phyloP scores from a whole-genome alignment of 805 yeast species.

The Candida ortonii region DNA sequence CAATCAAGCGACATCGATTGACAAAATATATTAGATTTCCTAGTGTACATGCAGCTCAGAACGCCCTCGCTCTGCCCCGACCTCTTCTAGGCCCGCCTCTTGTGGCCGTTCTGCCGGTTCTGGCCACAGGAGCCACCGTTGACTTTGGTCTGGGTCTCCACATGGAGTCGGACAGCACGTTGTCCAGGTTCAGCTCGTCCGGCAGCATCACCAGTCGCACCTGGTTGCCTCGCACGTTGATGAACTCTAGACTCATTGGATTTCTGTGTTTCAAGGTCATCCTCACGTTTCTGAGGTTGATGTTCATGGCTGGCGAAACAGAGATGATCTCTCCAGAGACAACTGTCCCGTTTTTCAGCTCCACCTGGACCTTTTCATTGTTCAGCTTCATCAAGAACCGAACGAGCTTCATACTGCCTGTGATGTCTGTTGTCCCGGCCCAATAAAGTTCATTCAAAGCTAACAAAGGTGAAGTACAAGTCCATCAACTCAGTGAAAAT shows the following conservation, averaged over 20 bases:
- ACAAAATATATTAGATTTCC: neutral
- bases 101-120: constrained; percentile 19
- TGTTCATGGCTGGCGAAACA: constrained; percentile 90
- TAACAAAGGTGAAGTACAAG: too few species aligned
- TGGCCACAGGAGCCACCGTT: constrained; percentile 39
- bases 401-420: constrained; percentile 55
- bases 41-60: constrained; percentile 22
- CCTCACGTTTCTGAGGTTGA: constrained; percentile 74
- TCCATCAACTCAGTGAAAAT: too few species aligned
- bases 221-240: constrained; percentile 86
- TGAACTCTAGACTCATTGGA: constrained; percentile 68
- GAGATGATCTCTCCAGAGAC: constrained; percentile 80
- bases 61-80: constrained; percentile 33
- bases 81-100: constrained; percentile 31
- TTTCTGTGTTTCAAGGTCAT: constrained; percentile 71
- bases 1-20: too few species aligned
- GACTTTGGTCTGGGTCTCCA: constrained; percentile 40
- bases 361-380: constrained; percentile 85
- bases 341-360: constrained; percentile 85
- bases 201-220: constrained; percentile 82
- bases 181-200: constrained; percentile 75
- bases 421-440: too few species aligned
- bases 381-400: constrained; percentile 80
- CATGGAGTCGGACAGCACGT: constrained; percentile 51
- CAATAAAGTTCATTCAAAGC: too few species aligned